Evolutionary conservation across 2,329 filamentous ascomycete species (phyloP).

Genomic region (Phyllosticta citriasiana): DNA sequence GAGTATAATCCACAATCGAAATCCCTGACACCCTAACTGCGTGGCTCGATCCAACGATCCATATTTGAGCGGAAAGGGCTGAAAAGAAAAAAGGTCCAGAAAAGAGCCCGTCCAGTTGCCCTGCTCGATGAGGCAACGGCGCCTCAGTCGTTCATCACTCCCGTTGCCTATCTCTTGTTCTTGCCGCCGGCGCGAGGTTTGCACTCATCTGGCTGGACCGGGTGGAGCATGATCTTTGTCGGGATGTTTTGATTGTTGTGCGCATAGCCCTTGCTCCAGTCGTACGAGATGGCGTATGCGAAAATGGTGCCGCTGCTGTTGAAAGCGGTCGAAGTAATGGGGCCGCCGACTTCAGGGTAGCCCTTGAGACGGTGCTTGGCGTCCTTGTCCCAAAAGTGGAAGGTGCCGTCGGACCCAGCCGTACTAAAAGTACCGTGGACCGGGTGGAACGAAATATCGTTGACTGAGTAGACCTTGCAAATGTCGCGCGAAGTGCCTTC

Average conservation of each 20-base stretch:
- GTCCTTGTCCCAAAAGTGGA: slow-evolving; percentile 82
- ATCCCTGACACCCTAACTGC: neutral
- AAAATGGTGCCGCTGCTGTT: slow-evolving; percentile 63
- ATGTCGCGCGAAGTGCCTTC: slow-evolving; percentile 53
- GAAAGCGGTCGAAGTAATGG: slow-evolving; percentile 87
- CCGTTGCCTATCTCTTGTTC: slow-evolving; percentile 26
- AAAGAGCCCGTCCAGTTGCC: neutral
- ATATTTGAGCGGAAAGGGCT: neutral
- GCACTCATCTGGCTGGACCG: slow-evolving; percentile 38
- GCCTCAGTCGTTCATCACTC: neutral
- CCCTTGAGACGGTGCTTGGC: slow-evolving; percentile 51
- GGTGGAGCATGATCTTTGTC: slow-evolving; percentile 43
- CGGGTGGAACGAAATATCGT: slow-evolving; percentile 96
- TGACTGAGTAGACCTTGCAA: slow-evolving; percentile 88
- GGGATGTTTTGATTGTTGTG: slow-evolving; percentile 58
- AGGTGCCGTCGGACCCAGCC: slow-evolving; percentile 88
- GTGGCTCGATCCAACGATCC: no score
- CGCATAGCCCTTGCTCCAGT: slow-evolving; percentile 95
- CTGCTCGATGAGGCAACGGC: neutral
- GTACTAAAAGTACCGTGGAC: slow-evolving; percentile 97
- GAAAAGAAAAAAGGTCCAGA: neutral
- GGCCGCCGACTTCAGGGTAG: slow-evolving; percentile 54
- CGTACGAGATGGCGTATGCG: slow-evolving; percentile 72
- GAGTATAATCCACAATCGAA: neutral
- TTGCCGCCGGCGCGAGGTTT: slow-evolving; percentile 38